A percentile compares a stretch with the other conserved stretches of the same genome.
Conservation (phyloP, 495 filamentous ascomycete genomes). For the Emericellopsis terricola region DNA sequence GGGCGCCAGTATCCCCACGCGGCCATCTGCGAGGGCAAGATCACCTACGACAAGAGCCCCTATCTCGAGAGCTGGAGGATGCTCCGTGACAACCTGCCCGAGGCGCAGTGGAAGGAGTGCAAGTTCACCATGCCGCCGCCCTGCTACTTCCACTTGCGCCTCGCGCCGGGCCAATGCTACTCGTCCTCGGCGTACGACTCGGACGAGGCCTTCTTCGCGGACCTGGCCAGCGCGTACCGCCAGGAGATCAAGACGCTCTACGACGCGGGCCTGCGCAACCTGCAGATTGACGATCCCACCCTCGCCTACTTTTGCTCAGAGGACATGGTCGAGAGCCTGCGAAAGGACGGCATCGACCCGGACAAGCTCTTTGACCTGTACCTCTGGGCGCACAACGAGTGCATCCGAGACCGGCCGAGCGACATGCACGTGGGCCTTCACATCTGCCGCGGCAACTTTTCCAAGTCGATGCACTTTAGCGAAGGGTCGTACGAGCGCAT, state of each 20-base stretch:
- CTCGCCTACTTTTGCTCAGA: slow-evolving; percentile 68
- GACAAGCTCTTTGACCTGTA: slow-evolving; percentile 56
- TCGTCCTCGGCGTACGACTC: slow-evolving; percentile 42
- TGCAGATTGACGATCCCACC: slow-evolving; percentile 62
- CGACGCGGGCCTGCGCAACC: slow-evolving; percentile 47
- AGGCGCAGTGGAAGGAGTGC: slow-evolving; percentile 40
- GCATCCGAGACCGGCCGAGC: slow-evolving; percentile 39
- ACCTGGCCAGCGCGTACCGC: slow-evolving; percentile 58
- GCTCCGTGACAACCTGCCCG: slow-evolving; percentile 40
- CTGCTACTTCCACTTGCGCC: slow-evolving; percentile 56
- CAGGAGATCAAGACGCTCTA: slow-evolving; percentile 46
- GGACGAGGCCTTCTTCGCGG: slow-evolving; percentile 55
- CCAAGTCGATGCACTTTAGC: slow-evolving; percentile 58
- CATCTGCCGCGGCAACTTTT: slow-evolving; percentile 68
- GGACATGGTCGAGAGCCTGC: slow-evolving; percentile 53
- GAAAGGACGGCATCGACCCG: slow-evolving; percentile 36
- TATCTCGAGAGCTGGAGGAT: slow-evolving; percentile 54
- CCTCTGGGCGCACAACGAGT: slow-evolving; percentile 61
- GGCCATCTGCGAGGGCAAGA: slow-evolving; percentile 56
- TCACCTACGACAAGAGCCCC: slow-evolving; percentile 44
- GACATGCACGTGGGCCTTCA: slow-evolving; percentile 64
- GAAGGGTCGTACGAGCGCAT: slow-evolving; percentile 70
- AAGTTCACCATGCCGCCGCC: slow-evolving; percentile 61
- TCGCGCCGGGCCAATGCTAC: slow-evolving; percentile 52
- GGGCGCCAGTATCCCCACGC: slow-evolving; percentile 49